Evolutionary conservation across 2,329 filamentous ascomycete species (phyloP), one percentile per base, ranked within the genome.

Genomic region (Bipolaris victoriae): DNA sequence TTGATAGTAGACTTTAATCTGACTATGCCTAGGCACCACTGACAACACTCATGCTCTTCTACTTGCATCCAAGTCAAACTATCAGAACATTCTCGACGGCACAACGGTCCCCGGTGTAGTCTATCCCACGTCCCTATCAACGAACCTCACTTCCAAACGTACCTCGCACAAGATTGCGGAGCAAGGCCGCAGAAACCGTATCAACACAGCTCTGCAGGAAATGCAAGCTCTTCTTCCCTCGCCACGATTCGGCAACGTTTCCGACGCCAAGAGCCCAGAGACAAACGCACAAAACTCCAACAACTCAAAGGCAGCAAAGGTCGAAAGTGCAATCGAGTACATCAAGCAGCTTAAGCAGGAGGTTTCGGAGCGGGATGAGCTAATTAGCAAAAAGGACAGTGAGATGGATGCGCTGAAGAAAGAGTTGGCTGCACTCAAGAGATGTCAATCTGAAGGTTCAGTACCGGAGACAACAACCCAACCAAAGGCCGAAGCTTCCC

Each of bases 151-250:
- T 0, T 97, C 92, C 3, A 99, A 99, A 80, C 89, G 94, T 51
- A 98, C 95, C 1, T 97, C 92, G 41, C 95, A 99, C 80, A 99
- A 99, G 78, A 91, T 99, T 64, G 95, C 95, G 16, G 95, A 99
- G 78, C 95, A 99, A 79, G 95, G 95, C 6, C 88, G 95, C 46
- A 84, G 95, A 57, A 98, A 99, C 73, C 87, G 95, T 46, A 98
- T 99, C 78, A 99, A 99, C 74, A 90, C 88, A 52, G 95, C 95
- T 0, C 81, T 99, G 20, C 91, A 94, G 67, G 90, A 97, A 75
- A 97, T 99, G 76, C 92, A 95, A 49, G 84, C 88, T 0, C 82
- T 99, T 2, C 81, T 99, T n/a, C 94, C 95, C 0, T 76, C 81
- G 0, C 80, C 75, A 64, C 77, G 78, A 43, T 78, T 72, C 16